A percentile compares a stretch with the other conserved stretches of the same genome.
phyloP scores from a whole-genome alignment of 225 moss, liverwort and hornwort species.

The Thuidium tamariscinum region DNA sequence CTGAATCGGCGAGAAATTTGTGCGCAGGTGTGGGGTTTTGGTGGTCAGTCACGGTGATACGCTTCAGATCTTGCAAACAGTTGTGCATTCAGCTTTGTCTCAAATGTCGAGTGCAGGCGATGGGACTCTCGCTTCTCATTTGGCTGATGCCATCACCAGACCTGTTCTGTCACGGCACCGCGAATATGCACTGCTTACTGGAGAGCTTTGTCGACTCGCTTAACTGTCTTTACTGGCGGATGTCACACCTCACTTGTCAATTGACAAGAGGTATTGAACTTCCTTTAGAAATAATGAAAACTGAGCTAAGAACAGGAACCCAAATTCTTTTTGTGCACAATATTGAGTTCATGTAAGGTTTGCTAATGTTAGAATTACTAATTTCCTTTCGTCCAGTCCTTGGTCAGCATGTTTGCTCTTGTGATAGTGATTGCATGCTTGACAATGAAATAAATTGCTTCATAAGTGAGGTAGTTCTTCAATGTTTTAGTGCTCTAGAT shows the following conservation, averaged over 20 bases:
- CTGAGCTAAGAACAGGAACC: neutral
- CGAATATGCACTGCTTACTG: conserved; percentile 60
- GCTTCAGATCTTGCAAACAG: conserved; percentile 84
- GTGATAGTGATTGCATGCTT: neutral
- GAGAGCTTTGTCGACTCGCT: conserved; percentile 63
- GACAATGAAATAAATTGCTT: neutral
- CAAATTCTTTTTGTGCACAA: neutral
- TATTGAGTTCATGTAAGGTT: neutral
- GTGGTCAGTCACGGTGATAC: conserved; percentile 94
- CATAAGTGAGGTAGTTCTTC: neutral
- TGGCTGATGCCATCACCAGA: conserved; percentile 47
- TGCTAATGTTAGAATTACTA: neutral
- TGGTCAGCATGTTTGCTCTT: neutral
- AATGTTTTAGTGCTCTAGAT: neutral
- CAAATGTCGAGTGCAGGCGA: conserved; percentile 4
- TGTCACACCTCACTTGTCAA: neutral
- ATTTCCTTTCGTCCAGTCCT: neutral
- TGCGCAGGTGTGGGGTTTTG: conserved; percentile 62
- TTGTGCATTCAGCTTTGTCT: conserved; percentile 53
- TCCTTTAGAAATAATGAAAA: too few species aligned
- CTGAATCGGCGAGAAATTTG: neutral
- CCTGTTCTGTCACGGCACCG: conserved; percentile 57
- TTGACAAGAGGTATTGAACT: neutral
- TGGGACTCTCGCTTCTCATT: conserved; percentile 33
- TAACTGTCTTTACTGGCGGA: conserved; percentile 9